phyloP scores from a whole-genome alignment of 495 filamentous ascomycete genomes.

The Aspergillus carlsbadensis region DNA sequence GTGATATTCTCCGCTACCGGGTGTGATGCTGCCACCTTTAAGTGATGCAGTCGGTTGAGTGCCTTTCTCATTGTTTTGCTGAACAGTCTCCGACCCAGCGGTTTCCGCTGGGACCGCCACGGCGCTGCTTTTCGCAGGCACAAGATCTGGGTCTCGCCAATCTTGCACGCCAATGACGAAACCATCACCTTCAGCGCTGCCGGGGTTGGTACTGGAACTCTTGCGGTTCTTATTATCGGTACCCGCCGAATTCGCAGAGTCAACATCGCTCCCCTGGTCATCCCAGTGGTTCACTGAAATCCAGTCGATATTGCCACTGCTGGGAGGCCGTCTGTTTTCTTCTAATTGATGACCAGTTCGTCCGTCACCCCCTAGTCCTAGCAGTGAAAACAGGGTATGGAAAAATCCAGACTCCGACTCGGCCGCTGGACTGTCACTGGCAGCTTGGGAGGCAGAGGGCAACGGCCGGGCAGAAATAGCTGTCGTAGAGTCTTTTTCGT shows the following conservation, averaged over 20 bases:
- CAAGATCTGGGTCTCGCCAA: conserved; percentile 84
- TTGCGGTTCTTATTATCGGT: conserved; percentile 15
- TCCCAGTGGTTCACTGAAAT: conserved; percentile 67
- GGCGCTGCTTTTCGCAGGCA: conserved; percentile 40
- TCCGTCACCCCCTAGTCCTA: conserved; percentile 47
- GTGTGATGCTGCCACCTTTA: conserved; percentile 69
- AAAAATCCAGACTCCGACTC: conserved; percentile 53
- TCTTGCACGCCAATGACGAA: conserved; percentile 94
- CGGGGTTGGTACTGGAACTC: conserved; percentile 21
- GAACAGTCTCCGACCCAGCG: conserved; percentile 22
- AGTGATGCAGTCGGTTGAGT: conserved; percentile 40
- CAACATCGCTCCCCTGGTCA: conserved; percentile 42
- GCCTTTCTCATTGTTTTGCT: conserved; percentile 26
- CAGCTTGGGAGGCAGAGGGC: conserved; percentile 27
- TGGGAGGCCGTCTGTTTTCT: conserved; percentile 72
- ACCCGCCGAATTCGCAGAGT: neutral
- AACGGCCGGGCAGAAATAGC: conserved; percentile 21
- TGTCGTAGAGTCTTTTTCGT: conserved; percentile 28
- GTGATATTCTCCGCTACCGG: conserved; percentile 74
- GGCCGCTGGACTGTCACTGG: conserved; percentile 13
- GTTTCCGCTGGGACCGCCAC: conserved; percentile 27
- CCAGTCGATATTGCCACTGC: conserved; percentile 81
- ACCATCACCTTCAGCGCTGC: conserved; percentile 52
- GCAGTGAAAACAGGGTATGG: conserved; percentile 49
- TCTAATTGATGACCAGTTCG: conserved; percentile 25